Evolutionary conservation across 352 stramenopile genomes (phyloP).

Genomic region (Globisporangium irregulare): DNA sequence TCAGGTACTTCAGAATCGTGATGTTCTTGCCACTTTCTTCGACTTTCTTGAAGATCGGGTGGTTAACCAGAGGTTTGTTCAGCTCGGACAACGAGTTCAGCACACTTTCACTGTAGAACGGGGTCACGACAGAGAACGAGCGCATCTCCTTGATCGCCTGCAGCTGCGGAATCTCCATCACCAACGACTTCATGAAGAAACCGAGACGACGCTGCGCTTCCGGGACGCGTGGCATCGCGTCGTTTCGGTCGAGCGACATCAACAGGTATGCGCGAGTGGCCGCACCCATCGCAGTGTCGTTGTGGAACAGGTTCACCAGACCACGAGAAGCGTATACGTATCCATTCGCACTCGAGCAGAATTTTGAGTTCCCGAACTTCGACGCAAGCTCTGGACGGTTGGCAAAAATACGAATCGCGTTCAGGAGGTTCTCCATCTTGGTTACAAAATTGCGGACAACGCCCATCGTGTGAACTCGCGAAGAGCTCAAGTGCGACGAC

Average conservation of each 20-base stretch:
- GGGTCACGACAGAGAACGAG: constrained; percentile 80
- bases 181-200: constrained; percentile 79
- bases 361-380: constrained; percentile 73
- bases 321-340: constrained; percentile 74
- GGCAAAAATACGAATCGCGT: constrained; percentile 50
- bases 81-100: constrained; percentile 61
- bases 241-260: constrained; percentile 63
- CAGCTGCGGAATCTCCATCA: constrained; percentile 79
- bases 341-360: constrained; percentile 73
- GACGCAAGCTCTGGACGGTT: constrained; percentile 49
- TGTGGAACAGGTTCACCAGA: constrained; percentile 75
- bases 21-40: constrained; percentile 78
- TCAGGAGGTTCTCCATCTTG: constrained; percentile 69
- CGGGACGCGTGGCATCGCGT: constrained; percentile 68
- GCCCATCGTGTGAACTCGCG: constrained; percentile 68
- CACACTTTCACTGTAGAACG: constrained; percentile 76
- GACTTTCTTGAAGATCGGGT: constrained; percentile 70
- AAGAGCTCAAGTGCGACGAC: constrained; percentile 43
- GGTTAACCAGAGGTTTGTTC: constrained; percentile 66
- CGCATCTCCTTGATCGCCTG: constrained; percentile 73
- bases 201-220: constrained; percentile 73
- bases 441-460: constrained; percentile 73
- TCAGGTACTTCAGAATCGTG: constrained; percentile 80
- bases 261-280: constrained; percentile 68
- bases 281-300: constrained; percentile 72